Conservation (phyloP, 2,329 filamentous ascomycete genomes). For the Apiospora rasikravindrae region DNA sequence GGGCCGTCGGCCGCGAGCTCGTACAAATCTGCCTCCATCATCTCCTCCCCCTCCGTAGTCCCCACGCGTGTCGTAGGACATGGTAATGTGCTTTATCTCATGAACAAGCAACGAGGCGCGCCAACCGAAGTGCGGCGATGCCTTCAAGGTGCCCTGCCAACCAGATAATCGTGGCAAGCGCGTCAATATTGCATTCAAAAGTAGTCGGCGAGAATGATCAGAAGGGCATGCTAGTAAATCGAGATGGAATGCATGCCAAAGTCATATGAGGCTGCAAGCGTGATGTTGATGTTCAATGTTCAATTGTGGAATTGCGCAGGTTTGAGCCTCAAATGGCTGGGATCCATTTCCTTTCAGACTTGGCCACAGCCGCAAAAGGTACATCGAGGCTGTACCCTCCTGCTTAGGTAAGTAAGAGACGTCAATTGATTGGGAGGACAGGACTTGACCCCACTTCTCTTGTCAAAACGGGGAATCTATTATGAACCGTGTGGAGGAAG, state of each 20-base stretch:
- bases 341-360: not conserved
- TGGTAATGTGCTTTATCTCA: conserved; percentile 34
- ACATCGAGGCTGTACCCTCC: not conserved
- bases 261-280: conserved; percentile 21
- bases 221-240: not conserved
- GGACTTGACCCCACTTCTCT: not conserved
- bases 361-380: not conserved
- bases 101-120: conserved; percentile 26
- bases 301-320: conserved; percentile 15
- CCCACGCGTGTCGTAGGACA: conserved; percentile 61
- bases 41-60: conserved; percentile 49
- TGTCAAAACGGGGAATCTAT: not conserved
- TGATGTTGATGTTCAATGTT: conserved; percentile 14
- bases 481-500: not conserved
- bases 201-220: not conserved
- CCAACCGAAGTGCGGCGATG: not conserved
- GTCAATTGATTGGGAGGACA: not conserved
- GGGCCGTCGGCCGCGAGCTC: conserved; percentile 62
- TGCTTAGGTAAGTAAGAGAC: not conserved
- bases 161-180: not conserved
- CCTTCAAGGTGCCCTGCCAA: not conserved
- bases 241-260: conserved; percentile 10
- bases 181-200: not conserved
- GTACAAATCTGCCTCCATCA: conserved; percentile 50
- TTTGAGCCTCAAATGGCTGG: conserved; percentile 18